Percentiles rank a stretch among this genome's conserved stretches.
These are phyloP conservation scores for Hanseniaspora guilliermondii DNA, from an alignment of 805 yeast genomes.

Conservation along the genomic window DNA sequence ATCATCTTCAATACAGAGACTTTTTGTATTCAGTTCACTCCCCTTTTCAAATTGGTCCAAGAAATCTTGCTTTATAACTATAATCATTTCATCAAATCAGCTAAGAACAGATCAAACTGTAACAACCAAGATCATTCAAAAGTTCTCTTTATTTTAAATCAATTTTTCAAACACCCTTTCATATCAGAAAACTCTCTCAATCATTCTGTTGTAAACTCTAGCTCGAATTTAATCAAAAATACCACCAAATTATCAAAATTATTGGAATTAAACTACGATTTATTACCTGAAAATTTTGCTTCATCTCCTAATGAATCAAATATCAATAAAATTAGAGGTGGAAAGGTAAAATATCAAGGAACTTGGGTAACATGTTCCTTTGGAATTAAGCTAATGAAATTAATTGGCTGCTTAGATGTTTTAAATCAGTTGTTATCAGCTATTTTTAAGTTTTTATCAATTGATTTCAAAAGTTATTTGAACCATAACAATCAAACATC, in stretches of 20 bases:
- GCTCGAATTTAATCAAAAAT: slow-evolving; percentile 17
- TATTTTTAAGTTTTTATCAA: background rate
- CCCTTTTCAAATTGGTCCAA: slow-evolving; percentile 8
- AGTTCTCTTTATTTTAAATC: background rate
- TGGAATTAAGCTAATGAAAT: slow-evolving; percentile 52
- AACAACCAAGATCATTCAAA: background rate
- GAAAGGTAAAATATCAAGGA: slow-evolving; percentile 83
- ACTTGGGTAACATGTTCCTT: slow-evolving; percentile 75
- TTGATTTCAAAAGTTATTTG: background rate
- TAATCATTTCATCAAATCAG: background rate
- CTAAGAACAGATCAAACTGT: background rate
- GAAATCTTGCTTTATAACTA: slow-evolving; percentile 5
- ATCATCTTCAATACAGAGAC: background rate
- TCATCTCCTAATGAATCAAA: slow-evolving; percentile 14
- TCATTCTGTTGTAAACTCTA: slow-evolving; percentile 59
- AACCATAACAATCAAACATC: background rate
- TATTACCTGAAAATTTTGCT: background rate
- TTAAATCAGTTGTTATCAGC: background rate
- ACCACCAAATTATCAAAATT: slow-evolving; percentile 4
- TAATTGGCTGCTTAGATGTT: slow-evolving; percentile 32
- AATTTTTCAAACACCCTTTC: slow-evolving; percentile 5
- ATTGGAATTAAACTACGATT: slow-evolving; percentile 24
- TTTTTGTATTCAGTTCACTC: background rate
- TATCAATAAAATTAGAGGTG: slow-evolving; percentile 69
- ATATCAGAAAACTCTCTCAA: slow-evolving; percentile 28